Evolutionary conservation across 805 yeast genomes (phyloP).

Genomic region (Starmerella bombicola): DNA sequence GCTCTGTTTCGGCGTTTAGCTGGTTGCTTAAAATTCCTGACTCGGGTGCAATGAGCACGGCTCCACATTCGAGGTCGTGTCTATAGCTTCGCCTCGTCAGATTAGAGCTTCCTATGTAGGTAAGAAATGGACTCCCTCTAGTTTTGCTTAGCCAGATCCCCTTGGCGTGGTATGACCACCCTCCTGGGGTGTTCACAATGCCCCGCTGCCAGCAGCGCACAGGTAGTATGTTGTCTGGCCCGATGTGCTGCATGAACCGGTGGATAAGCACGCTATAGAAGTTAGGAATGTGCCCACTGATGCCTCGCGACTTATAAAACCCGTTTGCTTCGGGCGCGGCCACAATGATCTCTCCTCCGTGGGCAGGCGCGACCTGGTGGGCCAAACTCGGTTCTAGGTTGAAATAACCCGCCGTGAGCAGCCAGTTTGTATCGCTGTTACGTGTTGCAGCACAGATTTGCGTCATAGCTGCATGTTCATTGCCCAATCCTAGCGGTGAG

Average conservation of each 20-base stretch:
- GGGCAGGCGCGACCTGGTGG: conserved; percentile 37
- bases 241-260: conserved; percentile 47
- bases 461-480: conserved; percentile 63
- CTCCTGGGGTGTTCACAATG: conserved; percentile 60
- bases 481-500: conserved; percentile 70
- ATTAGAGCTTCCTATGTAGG: conserved; percentile 85
- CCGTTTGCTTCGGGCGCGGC: conserved; percentile 95
- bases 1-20: conserved; percentile 2
- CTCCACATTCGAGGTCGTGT: conserved; percentile 80
- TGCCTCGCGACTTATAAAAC: conserved; percentile 71
- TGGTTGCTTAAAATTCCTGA: not conserved
- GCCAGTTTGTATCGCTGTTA: conserved; percentile 45
- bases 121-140: conserved; percentile 52
- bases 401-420: conserved; percentile 93
- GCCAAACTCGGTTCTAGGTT: conserved; percentile 73
- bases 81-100: conserved; percentile 83
- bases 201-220: conserved; percentile 84
- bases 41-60: conserved; percentile 35
- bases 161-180: conserved; percentile 98
- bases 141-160: conserved; percentile 65
- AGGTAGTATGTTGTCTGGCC: conserved; percentile 32
- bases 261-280: conserved; percentile 73
- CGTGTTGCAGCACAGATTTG: conserved; percentile 5
- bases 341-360: conserved; percentile 51
- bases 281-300: conserved; percentile 69